A percentile compares a stretch with the other conserved stretches of the same genome.
Conservation (phyloP, 805 yeast genomes). For the Sugiyamaella americana region DNA sequence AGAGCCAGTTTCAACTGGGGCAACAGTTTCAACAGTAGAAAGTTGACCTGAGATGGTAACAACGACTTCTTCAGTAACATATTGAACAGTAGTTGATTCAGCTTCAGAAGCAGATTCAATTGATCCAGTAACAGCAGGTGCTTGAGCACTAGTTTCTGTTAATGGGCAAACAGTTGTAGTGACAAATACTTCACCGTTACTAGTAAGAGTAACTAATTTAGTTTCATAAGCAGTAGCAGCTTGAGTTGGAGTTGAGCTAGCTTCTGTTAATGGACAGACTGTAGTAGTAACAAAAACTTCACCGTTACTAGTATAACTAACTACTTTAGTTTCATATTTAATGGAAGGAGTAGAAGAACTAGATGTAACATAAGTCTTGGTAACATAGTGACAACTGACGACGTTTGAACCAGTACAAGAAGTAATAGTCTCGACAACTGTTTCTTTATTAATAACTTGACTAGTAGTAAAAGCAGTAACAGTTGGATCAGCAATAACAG, state of each 20-base stretch:
- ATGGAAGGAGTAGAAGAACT: background rate
- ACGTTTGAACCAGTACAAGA: constrained; percentile 27
- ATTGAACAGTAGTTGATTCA: background rate
- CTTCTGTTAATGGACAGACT: constrained; percentile 8
- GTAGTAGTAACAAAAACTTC: constrained; percentile 8
- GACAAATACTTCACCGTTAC: constrained; percentile 4
- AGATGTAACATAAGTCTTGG: constrained; percentile 7
- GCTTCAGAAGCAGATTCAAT: constrained; percentile 1
- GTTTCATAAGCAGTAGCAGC: constrained; percentile 1
- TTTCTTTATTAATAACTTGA: constrained; percentile 6
- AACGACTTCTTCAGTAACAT: background rate
- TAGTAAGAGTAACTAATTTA: constrained; percentile 7
- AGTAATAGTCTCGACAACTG: constrained; percentile 22
- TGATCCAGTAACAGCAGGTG: constrained; percentile 1
- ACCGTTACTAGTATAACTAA: constrained; percentile 8
- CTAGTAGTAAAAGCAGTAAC: constrained; percentile 10
- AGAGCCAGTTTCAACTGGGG: background rate
- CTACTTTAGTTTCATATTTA: background rate
- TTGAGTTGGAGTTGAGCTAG: too few species aligned
- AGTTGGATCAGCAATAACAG: constrained; percentile 5
- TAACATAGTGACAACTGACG: constrained; percentile 18
- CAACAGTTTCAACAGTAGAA: background rate
- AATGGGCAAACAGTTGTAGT: constrained; percentile 12
- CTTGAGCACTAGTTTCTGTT: constrained; percentile 3
- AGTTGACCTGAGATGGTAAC: background rate